A percentile compares a stretch with the other conserved stretches of the same genome.
These are phyloP conservation scores for Pyrenophora teres DNA, from an alignment of 2,329 filamentous ascomycete species.

Conservation along the genomic window DNA sequence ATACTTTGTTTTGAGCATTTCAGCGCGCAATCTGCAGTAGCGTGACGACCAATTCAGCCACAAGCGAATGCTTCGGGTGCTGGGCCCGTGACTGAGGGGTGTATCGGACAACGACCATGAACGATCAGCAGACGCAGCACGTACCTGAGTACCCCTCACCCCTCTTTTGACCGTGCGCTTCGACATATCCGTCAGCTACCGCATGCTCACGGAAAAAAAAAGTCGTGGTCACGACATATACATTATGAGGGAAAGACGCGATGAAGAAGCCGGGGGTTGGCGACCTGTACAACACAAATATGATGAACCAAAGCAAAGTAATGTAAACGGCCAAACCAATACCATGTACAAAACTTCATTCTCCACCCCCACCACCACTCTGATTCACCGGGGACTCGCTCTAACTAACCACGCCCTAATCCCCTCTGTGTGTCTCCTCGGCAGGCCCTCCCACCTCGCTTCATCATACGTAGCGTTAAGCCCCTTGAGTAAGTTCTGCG, in stretches of 20 bases:
- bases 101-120: no score
- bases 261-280: not conserved
- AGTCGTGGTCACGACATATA: not conserved
- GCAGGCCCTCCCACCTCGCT: conserved; percentile 25
- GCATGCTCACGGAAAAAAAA: not conserved
- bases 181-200: not conserved
- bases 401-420: conserved; percentile 29
- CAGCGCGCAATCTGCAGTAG: not conserved
- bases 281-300: not conserved
- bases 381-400: conserved; percentile 17
- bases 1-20: not conserved
- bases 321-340: not conserved
- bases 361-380: no score
- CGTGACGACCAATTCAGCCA: not conserved
- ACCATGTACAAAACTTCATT: no score
- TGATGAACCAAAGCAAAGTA: not conserved
- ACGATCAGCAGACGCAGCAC: no score
- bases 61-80: no score
- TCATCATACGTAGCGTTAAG: conserved; percentile 35
- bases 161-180: not conserved
- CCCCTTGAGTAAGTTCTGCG: conserved; percentile 24
- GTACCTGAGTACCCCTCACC: no score
- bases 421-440: conserved; percentile 17
- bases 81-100: no score
- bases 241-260: not conserved